Conservation (phyloP, 2,329 filamentous ascomycete genomes). For the Cladosporium colombiae region DNA sequence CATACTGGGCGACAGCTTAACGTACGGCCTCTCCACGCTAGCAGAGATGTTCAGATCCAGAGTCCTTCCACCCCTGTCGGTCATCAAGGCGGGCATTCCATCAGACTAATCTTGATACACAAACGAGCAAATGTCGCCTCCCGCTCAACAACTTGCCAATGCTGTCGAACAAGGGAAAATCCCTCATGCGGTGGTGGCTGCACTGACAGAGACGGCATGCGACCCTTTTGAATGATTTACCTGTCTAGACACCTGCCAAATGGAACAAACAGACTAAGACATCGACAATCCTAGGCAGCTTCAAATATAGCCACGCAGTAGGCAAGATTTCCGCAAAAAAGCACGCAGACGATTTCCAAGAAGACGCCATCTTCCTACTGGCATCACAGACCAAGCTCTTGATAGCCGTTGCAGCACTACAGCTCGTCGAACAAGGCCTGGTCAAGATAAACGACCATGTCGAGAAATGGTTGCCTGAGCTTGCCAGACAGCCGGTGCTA, state of each 20-base stretch:
- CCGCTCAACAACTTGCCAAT: neutral
- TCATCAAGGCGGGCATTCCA: neutral
- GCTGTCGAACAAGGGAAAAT: conserved; percentile 28
- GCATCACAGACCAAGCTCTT: conserved; percentile 48
- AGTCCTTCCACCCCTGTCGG: too few relatives aligned
- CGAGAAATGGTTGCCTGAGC: conserved; percentile 48
- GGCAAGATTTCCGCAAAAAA: conserved; percentile 26
- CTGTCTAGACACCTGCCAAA: neutral
- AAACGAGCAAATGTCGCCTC: conserved; percentile 21
- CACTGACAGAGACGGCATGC: conserved; percentile 31
- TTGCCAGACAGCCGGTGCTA: conserved; percentile 51
- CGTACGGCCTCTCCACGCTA: too few relatives aligned
- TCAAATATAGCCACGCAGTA: conserved; percentile 33
- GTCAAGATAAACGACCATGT: conserved; percentile 52
- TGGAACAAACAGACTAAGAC: neutral
- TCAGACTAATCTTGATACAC: neutral
- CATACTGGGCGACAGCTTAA: neutral
- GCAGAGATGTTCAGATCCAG: too few relatives aligned
- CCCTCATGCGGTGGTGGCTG: conserved; percentile 33
- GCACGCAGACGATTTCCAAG: conserved; percentile 27
- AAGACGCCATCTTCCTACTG: conserved; percentile 35
- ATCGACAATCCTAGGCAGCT: conserved; percentile 24
- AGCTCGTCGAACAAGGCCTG: conserved; percentile 56
- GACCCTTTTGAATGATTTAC: neutral
- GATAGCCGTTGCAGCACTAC: conserved; percentile 54